These are phyloP conservation scores for Sicyos edulis DNA, from an alignment of 306 rosid species.

Conservation along the genomic window DNA sequence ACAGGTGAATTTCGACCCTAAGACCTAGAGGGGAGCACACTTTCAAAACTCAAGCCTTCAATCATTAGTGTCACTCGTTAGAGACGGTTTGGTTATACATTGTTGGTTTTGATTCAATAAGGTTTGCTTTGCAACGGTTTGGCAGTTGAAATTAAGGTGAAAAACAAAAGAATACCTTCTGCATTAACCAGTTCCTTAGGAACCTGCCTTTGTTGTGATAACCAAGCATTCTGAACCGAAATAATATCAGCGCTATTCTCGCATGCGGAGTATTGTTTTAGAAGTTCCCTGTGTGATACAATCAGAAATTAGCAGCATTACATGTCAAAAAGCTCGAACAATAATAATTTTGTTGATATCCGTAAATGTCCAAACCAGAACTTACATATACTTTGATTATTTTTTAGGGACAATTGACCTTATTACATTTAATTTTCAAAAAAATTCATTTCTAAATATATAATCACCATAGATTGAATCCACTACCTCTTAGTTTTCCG, in stretches of 20 bases:
- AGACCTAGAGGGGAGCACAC: no score
- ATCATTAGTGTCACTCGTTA: no score
- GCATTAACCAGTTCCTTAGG: slow-evolving; percentile 41
- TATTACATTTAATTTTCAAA: no score
- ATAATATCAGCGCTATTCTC: slow-evolving; percentile 68
- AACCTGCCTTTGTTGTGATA: slow-evolving; percentile 56
- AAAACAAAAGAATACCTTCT: slow-evolving; percentile 40
- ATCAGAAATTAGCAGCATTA: background rate
- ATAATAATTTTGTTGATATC: background rate
- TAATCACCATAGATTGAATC: no score
- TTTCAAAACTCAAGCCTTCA: no score
- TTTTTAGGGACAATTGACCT: no score
- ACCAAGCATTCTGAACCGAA: slow-evolving; percentile 77
- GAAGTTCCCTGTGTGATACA: slow-evolving; percentile 60
- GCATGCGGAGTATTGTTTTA: slow-evolving; percentile 76
- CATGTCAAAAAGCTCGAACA: background rate
- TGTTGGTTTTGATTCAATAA: background rate
- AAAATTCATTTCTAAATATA: no score
- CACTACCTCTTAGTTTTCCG: no score
- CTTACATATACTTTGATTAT: no score
- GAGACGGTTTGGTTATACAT: no score
- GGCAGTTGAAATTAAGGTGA: background rate
- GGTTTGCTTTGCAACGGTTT: background rate
- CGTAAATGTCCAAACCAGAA: no score
- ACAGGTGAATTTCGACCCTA: no score